phyloP scores from a whole-genome alignment of 768 basidiomycete species.

The Lactarius psammicola region DNA sequence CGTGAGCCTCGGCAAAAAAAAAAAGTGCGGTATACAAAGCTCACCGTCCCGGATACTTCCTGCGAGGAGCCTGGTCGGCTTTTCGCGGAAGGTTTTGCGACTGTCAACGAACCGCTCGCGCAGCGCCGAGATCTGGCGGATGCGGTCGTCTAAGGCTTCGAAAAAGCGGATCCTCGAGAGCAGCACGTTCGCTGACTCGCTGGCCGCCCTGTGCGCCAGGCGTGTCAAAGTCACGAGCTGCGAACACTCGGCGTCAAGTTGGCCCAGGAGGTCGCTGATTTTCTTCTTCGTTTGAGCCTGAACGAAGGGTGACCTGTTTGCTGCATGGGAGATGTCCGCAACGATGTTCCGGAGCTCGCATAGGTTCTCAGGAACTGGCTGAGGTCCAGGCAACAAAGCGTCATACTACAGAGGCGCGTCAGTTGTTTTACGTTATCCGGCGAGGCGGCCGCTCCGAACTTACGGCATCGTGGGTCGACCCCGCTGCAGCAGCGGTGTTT shows the following conservation, averaged over 20 bases:
- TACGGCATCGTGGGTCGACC: neutral
- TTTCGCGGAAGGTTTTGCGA: constrained; percentile 4
- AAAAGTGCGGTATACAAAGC: neutral
- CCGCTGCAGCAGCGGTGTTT: neutral
- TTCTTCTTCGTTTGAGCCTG: neutral
- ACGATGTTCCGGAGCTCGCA: constrained; percentile 10
- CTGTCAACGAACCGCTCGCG: constrained; percentile 14
- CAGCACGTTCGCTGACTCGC: constrained; percentile 8
- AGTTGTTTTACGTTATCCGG: neutral
- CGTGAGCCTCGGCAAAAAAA: neutral
- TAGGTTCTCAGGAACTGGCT: constrained; percentile 7
- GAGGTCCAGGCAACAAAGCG: neutral
- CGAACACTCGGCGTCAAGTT: constrained; percentile 18
- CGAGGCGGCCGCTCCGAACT: neutral
- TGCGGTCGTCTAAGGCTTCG: neutral
- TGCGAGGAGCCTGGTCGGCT: constrained; percentile 2
- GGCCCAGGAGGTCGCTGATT: constrained; percentile 1
- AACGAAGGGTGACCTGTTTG: neutral
- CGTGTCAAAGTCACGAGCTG: neutral
- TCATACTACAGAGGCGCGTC: neutral
- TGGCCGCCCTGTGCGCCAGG: constrained; percentile 5
- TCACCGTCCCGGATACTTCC: constrained; percentile 8
- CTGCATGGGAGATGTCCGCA: neutral
- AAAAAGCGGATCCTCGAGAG: constrained; percentile 16
- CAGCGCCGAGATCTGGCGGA: constrained; percentile 2